Conservation (phyloP, 805 yeast species). For the Saccharomycopsis schoenii region DNA sequence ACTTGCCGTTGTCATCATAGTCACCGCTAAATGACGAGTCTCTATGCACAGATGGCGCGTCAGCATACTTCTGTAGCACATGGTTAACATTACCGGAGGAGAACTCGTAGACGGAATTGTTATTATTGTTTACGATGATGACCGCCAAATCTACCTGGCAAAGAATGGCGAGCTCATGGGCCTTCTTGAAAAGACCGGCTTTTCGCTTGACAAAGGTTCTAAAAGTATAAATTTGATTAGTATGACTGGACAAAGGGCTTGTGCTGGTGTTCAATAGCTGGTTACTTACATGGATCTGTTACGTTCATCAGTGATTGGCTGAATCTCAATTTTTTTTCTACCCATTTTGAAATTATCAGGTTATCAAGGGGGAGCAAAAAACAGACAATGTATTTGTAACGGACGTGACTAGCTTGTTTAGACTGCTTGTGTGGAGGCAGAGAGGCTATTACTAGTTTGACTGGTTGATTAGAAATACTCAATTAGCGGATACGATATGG, state of each 20-base stretch:
- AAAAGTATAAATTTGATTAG: conserved; percentile 18
- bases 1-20: conserved; percentile 24
- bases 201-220: conserved; percentile 84
- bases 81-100: conserved; percentile 57
- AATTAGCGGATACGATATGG: too few species aligned
- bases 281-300: conserved; percentile 47
- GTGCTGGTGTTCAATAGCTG: too few species aligned
- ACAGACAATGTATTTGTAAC: too few species aligned
- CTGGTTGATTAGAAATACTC: too few species aligned
- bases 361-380: too few species aligned
- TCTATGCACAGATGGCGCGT: conserved; percentile 34
- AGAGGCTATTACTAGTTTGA: too few species aligned
- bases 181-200: conserved; percentile 78
- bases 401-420: too few species aligned
- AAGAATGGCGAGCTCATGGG: conserved; percentile 59
- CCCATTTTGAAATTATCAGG: conserved; percentile 49
- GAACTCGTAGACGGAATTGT: conserved; percentile 71
- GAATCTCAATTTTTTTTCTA: conserved; percentile 88
- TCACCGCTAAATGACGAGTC: conserved; percentile 59
- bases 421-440: too few species aligned
- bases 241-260: neutral
- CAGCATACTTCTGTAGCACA: conserved; percentile 33
- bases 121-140: conserved; percentile 72
- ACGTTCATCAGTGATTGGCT: conserved; percentile 84
- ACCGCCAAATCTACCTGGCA: conserved; percentile 93